phyloP scores from a whole-genome alignment of 2,329 filamentous ascomycete species.

The Microthyrium microscopicum region DNA sequence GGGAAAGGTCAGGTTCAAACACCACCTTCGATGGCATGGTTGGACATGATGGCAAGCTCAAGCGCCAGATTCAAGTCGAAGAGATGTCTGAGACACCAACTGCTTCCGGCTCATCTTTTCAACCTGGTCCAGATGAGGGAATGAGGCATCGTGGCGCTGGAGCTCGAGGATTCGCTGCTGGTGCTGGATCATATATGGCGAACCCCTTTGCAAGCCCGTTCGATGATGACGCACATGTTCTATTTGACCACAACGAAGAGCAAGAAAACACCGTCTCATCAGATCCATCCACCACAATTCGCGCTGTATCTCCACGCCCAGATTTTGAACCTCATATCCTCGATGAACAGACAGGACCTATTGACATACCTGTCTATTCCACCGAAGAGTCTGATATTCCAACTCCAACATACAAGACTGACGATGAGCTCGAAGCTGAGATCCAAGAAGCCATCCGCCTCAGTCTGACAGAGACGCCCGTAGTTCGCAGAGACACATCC shows the following conservation, averaged over 20 bases:
- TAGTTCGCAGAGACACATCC: not conserved
- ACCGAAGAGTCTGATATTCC: no score
- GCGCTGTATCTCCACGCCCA: no score
- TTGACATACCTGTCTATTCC: not conserved
- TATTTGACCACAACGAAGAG: slow-evolving; percentile 22
- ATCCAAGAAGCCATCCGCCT: slow-evolving; percentile 8
- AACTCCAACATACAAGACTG: slow-evolving; percentile 4
- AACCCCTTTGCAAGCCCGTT: slow-evolving; percentile 30
- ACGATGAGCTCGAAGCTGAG: slow-evolving; percentile 8
- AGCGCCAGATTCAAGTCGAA: slow-evolving; percentile 5
- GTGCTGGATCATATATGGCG: no score
- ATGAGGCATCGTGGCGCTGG: slow-evolving; percentile 15
- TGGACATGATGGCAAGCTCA: slow-evolving; percentile 23
- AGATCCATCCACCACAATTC: no score
- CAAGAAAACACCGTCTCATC: no score
- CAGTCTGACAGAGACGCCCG: slow-evolving; percentile 2
- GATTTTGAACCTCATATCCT: no score
- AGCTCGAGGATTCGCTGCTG: slow-evolving; percentile 21
- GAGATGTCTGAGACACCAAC: slow-evolving; percentile 3
- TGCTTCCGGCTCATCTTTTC: no score
- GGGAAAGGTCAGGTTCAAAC: slow-evolving; percentile 8
- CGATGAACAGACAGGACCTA: no score
- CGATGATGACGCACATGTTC: slow-evolving; percentile 24
- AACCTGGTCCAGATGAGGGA: slow-evolving; percentile 4
- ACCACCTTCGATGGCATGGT: slow-evolving; percentile 24